Base-by-base conservation (phyloP, 1,139 yeast species). In the Suhomyces choctaworum region DNA sequence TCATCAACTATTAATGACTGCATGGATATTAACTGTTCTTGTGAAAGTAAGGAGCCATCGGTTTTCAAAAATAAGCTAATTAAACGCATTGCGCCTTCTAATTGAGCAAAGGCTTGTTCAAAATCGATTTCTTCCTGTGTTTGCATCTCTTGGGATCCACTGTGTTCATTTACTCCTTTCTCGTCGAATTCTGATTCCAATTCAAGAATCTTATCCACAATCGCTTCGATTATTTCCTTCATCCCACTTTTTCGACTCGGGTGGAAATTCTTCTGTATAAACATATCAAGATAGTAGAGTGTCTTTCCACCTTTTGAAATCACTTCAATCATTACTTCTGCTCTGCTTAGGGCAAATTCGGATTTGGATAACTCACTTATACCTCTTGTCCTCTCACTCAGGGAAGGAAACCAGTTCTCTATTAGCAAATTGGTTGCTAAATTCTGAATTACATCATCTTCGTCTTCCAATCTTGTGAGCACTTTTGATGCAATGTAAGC, bases 381-480 rank as follows among this genome's bases (percentile, higher is more conserved):
- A 17, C 4, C 24, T 10, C 9, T 27, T 21, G 21, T 21, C 4
- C 39, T 41, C 1, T 37, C 44, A 4, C 31, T 32, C 4, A 60
- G 37, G 4, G 53, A 42, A 1, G 50, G 35, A 36, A 80, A 73
- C 73, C 82, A 74, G 16, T 73, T 45, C 1, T 71, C 73, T 1
- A 67, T 39, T 11, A 84, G 46, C 5, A 23, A 55, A 1, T 51
- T 40, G 28, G 61, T 64, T 0, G 83, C 73, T 11, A 66, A 52
- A 1, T 72, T 76, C 14, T 70, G 61, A 2, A 85, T 67, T 1
- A 62, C 45, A 29, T 77, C 81, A 45, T 87, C 95, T 46, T 82
- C 92, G 50, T 86, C 95, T 27, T 81, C 82, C 2, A 80, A 44
- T 39, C 83, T 65, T 40, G 63, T 59, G 7, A 87, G 54, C 5